phyloP scores from a whole-genome alignment of 192 early-diverging fungal genomes.

The Coemansia sp. region DNA sequence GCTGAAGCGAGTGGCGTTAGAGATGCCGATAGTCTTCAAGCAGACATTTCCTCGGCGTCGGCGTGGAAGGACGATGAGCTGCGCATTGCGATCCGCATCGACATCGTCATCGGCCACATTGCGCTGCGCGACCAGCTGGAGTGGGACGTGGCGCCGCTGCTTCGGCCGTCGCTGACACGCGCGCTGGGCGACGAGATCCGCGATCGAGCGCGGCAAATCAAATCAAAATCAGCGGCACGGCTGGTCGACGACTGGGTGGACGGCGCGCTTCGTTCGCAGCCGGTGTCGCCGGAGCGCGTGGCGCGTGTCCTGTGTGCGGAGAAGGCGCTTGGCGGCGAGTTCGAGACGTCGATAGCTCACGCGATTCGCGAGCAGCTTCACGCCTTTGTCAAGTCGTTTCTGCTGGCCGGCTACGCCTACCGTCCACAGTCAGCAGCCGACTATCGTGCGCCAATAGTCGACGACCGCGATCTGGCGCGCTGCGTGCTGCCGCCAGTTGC shows the following conservation, averaged over 20 bases:
- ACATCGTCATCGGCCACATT: slow-evolving; percentile 83
- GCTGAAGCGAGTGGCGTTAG: background rate
- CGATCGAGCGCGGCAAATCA: background rate
- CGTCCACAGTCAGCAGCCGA: slow-evolving; percentile 61
- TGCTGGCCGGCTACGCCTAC: slow-evolving; percentile 81
- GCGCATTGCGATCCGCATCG: slow-evolving; percentile 81
- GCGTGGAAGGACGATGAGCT: slow-evolving; percentile 62
- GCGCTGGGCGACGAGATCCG: slow-evolving; percentile 25
- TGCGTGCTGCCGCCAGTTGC: slow-evolving; percentile 70
- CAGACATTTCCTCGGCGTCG: background rate
- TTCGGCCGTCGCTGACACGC: slow-evolving; percentile 29
- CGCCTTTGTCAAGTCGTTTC: slow-evolving; percentile 78
- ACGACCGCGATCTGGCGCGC: slow-evolving; percentile 76
- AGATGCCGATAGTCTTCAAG: background rate
- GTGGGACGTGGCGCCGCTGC: slow-evolving; percentile 74
- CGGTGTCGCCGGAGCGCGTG: slow-evolving; percentile 76
- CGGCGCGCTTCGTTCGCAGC: slow-evolving; percentile 26
- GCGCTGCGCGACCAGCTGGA: slow-evolving; percentile 92
- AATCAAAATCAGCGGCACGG: background rate
- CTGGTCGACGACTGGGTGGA: slow-evolving; percentile 31
- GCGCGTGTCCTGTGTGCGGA: slow-evolving; percentile 80
- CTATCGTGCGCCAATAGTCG: slow-evolving; percentile 19
- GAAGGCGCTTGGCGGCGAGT: slow-evolving; percentile 80
- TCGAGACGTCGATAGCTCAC: slow-evolving; percentile 90
- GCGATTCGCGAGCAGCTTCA: slow-evolving; percentile 93